These are phyloP conservation scores for Rhytidhysteron rufulum DNA, from an alignment of 2,329 filamentous ascomycete species.

Conservation along the genomic window DNA sequence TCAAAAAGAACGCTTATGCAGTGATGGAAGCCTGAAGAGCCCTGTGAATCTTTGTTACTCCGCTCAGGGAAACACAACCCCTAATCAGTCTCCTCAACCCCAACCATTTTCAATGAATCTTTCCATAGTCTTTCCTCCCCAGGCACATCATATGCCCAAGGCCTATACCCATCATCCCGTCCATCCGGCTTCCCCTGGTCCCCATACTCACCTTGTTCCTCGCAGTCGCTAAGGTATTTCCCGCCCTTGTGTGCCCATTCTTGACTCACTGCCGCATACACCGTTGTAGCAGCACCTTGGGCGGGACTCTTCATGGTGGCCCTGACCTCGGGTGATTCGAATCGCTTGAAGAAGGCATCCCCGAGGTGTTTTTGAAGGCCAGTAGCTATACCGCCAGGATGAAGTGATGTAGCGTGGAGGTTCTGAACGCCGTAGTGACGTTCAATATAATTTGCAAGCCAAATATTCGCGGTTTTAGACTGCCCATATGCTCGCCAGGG, in stretches of 20 bases:
- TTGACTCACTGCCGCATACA: constrained; percentile 42
- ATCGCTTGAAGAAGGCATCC: constrained; percentile 5
- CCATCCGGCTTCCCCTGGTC: constrained; percentile 20
- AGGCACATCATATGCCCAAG: constrained; percentile 6
- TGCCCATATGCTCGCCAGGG: constrained; percentile 43
- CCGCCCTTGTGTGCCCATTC: constrained; percentile 47
- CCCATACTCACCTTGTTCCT: constrained; percentile 13
- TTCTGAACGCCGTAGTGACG: constrained; percentile 42
- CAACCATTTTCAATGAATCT: constrained; percentile 15
- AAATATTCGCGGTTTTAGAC: constrained; percentile 50
- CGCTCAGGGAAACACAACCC: no score
- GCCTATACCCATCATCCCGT: constrained; percentile 17
- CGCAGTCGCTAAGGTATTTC: constrained; percentile 41
- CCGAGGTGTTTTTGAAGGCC: constrained; percentile 15
- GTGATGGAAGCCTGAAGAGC: no score
- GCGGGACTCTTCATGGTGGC: constrained; percentile 30
- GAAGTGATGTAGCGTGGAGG: constrained; percentile 43
- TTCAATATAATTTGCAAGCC: constrained; percentile 50
- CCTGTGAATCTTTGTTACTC: no score
- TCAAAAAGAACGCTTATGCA: no score
- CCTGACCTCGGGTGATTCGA: constrained; percentile 4
- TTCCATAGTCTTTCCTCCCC: constrained; percentile 8
- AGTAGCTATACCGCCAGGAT: constrained; percentile 48
- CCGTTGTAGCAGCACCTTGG: constrained; percentile 49
- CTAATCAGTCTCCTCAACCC: constrained; percentile 8